Base-by-base conservation (phyloP, 495 filamentous ascomycete species). In the Durotheca rogersii region DNA sequence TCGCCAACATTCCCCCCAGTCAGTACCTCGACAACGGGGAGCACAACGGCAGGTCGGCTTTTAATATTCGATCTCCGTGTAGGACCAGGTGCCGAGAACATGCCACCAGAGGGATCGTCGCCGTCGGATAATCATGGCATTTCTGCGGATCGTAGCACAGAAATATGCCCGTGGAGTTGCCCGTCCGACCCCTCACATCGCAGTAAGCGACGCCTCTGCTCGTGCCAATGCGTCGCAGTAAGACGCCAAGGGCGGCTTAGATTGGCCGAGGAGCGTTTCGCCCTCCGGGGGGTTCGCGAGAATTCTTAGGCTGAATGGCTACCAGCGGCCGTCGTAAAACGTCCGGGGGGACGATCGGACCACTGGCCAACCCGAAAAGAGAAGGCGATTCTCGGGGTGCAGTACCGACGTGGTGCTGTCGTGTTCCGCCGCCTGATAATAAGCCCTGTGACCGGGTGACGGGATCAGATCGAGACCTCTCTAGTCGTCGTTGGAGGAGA, bases 201-300 rank as follows among this genome's bases (percentile, higher is more conserved):
- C 43, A 58, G 55, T 58, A 58, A 58, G 55, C 55, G 27, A 10
- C 9, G 39, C 11, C 27, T 53, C 9, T 40, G 33, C 44, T 53
- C 29, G 40, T 45, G 29, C 47, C 38, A 25, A 45, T 35, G 40
- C 43, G 52, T 58, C 49, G 38, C 55, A 58, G 55, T 58, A 58
- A 58, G 49, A 58, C 31, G 55, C 55, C 55, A 58, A 58, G 55
- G 32, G 12, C 9, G 6, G 43, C 19, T 17, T 44, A 43, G 43
- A 58, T 58, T 58, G 48, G 55, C 11, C 30, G 34, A 34, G 39
- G 19, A 23, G 29, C 6, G 19, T 30, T 25, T 43, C 29, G 11
- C 34, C 21, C 29, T 30, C 41, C 49, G 44, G 48, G 44, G 41
- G n/a, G n/a, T n/a, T n/a, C n/a, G n/a, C n/a, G n/a, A n/a, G n/a